A percentile compares a stretch with the other conserved stretches of the same genome.
Conservation (phyloP, 164 flowering plant species). For the Cinnamomum chago region DNA sequence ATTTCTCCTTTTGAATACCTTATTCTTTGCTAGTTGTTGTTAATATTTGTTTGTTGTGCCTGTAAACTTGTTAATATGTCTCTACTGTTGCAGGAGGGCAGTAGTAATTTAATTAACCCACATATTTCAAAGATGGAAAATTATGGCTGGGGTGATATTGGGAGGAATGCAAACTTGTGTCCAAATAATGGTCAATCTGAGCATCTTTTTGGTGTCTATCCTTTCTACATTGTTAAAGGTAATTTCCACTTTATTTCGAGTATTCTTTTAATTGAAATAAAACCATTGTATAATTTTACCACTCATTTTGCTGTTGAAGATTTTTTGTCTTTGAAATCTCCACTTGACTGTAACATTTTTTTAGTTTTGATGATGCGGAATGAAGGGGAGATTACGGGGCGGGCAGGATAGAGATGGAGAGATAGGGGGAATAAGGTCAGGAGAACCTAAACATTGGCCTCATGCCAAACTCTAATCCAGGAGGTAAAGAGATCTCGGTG, state of each 20-base stretch:
- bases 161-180: slow-evolving; percentile 11
- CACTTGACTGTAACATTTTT: too few relatives aligned
- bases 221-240: slow-evolving; percentile 83
- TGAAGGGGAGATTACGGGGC: too few relatives aligned
- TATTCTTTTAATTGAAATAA: too few relatives aligned
- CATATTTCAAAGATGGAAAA: slow-evolving; percentile 39
- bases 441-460: too few relatives aligned
- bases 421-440: too few relatives aligned
- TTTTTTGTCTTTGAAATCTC: too few relatives aligned
- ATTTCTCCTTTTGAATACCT: not conserved
- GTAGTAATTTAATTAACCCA: slow-evolving; percentile 10
- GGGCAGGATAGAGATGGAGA: too few relatives aligned
- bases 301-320: too few relatives aligned
- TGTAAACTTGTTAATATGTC: not conserved
- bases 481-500: too few relatives aligned
- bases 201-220: slow-evolving; percentile 64
- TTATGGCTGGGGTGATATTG: slow-evolving; percentile 72
- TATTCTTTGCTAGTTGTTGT: not conserved
- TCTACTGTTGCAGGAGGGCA: slow-evolving; percentile 19
- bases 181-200: slow-evolving; percentile 28
- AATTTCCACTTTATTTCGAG: not conserved
- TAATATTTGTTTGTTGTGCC: not conserved
- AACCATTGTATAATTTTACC: too few relatives aligned
- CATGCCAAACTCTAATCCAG: too few relatives aligned
- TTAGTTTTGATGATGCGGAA: too few relatives aligned